Evolutionary conservation across 192 early-diverging fungal species (phyloP), one percentile per base, ranked within the genome.

Genomic region (Backusella australiensis): DNA sequence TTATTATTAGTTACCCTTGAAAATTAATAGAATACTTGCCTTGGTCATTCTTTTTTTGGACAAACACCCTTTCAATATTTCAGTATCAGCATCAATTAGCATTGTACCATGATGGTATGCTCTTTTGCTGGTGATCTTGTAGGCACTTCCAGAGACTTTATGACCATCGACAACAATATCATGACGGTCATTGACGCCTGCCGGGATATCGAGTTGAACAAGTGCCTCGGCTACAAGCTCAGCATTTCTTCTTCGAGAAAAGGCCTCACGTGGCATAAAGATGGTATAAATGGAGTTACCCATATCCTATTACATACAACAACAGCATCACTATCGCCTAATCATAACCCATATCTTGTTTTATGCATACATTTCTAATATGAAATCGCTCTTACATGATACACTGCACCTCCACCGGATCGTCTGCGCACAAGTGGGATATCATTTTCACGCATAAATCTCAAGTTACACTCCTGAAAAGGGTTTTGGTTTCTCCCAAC

Each of bases 51-150:
- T 74, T 34, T 79, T 75, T 36, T 79, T 79, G 7, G 73, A 75
- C 56, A 79, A 75, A 75, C 78, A 79, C 12, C 78, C 82, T 34
- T 73, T 77, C 6, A 83, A 65, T n/a, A 71, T 67, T 8, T 78
- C 70, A 17, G 97, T 86, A 81, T 98, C 93, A 7, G 95, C 85
- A 75, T 96, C 91, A 70, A 99, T 98, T 44, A 99, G 84, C 98
- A 99, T 98, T 6, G 98, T 99, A 56, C 98, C 98, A 80, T 99
- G 98, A 80, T 98, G 96, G 78, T 97, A 98, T 3, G 97, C 94
- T 69, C 93, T 80, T 7, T 81, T 70, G 71, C 87, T 90, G 68
- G 93, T 95, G 67, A 99, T 80, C 73, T 96, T 96, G 88, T 93
- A 99, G 5, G 98, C 98, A 66, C 93, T 94, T 39, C 98, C 98